Percentiles rank a stretch among this genome's conserved stretches.
Evolutionary conservation across 768 basidiomycete species (phyloP).

Genomic region (Clavaria fumosa): DNA sequence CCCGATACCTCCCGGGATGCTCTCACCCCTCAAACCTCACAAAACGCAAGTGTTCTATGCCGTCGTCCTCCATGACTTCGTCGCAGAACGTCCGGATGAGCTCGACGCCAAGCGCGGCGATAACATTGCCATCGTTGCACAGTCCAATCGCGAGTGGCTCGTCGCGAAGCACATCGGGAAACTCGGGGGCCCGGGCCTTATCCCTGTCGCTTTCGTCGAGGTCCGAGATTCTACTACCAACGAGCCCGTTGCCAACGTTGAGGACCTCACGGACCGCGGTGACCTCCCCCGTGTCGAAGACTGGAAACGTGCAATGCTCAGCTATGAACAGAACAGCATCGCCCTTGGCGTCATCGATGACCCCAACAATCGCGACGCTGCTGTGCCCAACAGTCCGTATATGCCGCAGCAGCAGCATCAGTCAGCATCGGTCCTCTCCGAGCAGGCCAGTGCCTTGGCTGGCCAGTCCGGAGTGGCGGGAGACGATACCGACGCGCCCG

Average conservation of each 20-base stretch:
- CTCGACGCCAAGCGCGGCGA: conserved; percentile 91
- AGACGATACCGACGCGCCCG: too few species aligned
- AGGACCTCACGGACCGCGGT: conserved; percentile 68
- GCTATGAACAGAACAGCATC: conserved; percentile 93
- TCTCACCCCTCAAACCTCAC: conserved; percentile 19
- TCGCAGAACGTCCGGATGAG: conserved; percentile 91
- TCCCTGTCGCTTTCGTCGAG: conserved; percentile 94
- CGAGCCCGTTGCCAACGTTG: conserved; percentile 58
- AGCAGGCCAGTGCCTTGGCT: conserved; percentile 15
- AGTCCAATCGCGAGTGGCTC: conserved; percentile 99
- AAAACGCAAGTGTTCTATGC: conserved; percentile 75
- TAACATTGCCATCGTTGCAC: conserved; percentile 90
- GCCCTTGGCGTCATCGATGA: conserved; percentile 83
- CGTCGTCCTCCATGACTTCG: conserved; percentile 88
- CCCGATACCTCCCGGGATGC: conserved; percentile 10
- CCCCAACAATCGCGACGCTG: conserved; percentile 24
- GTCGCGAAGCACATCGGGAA: conserved; percentile 96
- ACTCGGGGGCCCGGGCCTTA: conserved; percentile 89
- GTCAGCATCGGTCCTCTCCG: conserved; percentile 13
- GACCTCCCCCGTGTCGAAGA: conserved; percentile 95
- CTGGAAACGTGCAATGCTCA: conserved; percentile 92
- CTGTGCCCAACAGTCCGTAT: conserved; percentile 31
- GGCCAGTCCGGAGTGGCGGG: neutral
- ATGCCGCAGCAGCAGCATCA: conserved; percentile 12
- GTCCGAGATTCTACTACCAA: conserved; percentile 87